phyloP scores from a whole-genome alignment of 1,284 basidiomycete genomes.

The Sphaerobolus stellatus region DNA sequence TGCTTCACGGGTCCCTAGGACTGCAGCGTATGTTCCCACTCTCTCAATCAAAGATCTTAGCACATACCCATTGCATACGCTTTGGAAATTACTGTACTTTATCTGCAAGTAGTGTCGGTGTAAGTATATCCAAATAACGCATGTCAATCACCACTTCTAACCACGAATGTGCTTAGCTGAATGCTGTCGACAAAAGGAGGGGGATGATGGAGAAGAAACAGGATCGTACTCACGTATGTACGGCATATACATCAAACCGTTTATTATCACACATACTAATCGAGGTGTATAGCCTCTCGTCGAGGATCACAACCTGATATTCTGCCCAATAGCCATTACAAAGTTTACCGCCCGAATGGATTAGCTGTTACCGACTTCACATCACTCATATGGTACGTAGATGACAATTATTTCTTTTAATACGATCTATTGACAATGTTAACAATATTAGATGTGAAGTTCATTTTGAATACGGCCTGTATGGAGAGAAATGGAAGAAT shows the following conservation, averaged over 20 bases:
- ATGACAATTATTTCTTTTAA: no score
- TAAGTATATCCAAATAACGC: no score
- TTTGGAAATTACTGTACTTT: no score
- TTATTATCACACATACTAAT: no score
- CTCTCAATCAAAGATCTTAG: no score
- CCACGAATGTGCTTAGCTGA: slow-evolving; percentile 4
- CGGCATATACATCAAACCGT: no score
- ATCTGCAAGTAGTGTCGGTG: no score
- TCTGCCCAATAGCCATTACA: neutral
- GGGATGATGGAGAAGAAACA: neutral
- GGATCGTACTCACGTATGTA: no score
- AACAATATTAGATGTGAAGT: slow-evolving; percentile 34
- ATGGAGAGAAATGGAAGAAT: slow-evolving; percentile 54
- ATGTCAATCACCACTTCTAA: slow-evolving; percentile 1
- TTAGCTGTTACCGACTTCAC: slow-evolving; percentile 4
- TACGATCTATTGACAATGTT: no score
- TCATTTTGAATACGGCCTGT: slow-evolving; percentile 73
- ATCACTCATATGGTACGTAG: slow-evolving; percentile 1
- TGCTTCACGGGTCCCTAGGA: no score
- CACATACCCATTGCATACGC: no score
- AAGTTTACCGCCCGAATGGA: neutral
- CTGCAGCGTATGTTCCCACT: no score
- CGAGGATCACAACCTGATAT: neutral
- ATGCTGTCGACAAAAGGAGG: slow-evolving; percentile 2
- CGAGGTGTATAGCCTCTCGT: neutral